Conservation (phyloP, 768 basidiomycete species). For the Suillus hirtellus region DNA sequence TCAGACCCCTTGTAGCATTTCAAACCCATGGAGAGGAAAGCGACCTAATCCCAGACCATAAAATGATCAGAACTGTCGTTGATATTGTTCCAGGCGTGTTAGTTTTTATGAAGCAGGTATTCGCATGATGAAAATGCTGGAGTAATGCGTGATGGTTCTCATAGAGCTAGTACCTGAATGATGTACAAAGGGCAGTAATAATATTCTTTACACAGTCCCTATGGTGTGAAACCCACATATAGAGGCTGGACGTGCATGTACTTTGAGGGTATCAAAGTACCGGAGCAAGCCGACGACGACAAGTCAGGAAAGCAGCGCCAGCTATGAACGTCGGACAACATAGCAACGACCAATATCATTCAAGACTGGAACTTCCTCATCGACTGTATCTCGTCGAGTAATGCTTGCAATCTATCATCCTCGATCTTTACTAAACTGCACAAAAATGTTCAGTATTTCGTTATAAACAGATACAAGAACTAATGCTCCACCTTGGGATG, state of each 20-base stretch:
- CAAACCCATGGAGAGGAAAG: neutral
- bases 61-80: neutral
- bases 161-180: neutral
- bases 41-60: too few relatives aligned
- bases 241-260: neutral
- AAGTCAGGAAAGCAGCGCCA: neutral
- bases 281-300: neutral
- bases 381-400: constrained; percentile 86
- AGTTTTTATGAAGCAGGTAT: neutral
- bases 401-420: constrained; percentile 78
- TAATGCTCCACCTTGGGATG: constrained; percentile 67
- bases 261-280: neutral
- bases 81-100: neutral
- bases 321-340: neutral
- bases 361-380: constrained; percentile 88
- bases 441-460: neutral
- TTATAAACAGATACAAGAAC: neutral
- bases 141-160: neutral
- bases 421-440: constrained; percentile 72
- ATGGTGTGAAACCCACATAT: neutral
- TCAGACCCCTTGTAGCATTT: too few relatives aligned
- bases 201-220: neutral
- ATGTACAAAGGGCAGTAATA: neutral
- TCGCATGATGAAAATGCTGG: neutral
- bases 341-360: constrained; percentile 16